These are phyloP conservation scores for Aspergillus luchuensis DNA, from an alignment of 2,329 filamentous ascomycete genomes.

Conservation along the genomic window DNA sequence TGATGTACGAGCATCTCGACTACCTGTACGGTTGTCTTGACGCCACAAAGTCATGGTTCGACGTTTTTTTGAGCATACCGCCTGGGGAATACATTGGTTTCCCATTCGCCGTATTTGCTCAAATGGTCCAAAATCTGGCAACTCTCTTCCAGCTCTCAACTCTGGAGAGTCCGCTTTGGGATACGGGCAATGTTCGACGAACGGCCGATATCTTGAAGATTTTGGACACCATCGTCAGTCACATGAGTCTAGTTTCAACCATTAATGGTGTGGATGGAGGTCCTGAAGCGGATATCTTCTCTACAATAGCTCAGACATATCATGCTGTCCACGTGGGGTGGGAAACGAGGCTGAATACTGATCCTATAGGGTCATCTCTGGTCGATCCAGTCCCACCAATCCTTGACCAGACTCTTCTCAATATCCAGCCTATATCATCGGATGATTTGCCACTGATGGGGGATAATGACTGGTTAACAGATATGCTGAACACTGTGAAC, in stretches of 20 bases:
- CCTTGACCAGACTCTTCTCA: background rate
- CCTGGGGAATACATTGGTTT: constrained; percentile 6
- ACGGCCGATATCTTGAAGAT: constrained; percentile 7
- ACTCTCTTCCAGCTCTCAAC: constrained; percentile 12
- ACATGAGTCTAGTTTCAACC: constrained; percentile 7
- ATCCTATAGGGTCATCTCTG: background rate
- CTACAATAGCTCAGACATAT: constrained; percentile 9
- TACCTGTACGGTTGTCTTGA: constrained; percentile 13
- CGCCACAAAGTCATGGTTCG: constrained; percentile 16
- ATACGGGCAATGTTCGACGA: constrained; percentile 7
- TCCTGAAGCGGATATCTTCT: constrained; percentile 9
- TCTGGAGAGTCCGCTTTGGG: constrained; percentile 10
- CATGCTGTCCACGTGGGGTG: constrained; percentile 9
- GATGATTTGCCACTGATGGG: background rate
- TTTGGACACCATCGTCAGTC: constrained; percentile 3
- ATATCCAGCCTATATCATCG: background rate
- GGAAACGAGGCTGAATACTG: constrained; percentile 6
- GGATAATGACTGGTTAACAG: constrained; percentile 10
- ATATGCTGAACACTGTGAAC: constrained; percentile 7
- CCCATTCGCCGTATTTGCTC: constrained; percentile 6
- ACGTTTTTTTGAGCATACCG: constrained; percentile 11
- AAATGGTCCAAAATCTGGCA: constrained; percentile 14
- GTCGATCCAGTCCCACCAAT: background rate
- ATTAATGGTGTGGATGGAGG: constrained; percentile 5
- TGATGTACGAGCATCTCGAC: constrained; percentile 3